Base-by-base conservation (phyloP, 208 protist species). In the Sergeia podlipaevii region DNA sequence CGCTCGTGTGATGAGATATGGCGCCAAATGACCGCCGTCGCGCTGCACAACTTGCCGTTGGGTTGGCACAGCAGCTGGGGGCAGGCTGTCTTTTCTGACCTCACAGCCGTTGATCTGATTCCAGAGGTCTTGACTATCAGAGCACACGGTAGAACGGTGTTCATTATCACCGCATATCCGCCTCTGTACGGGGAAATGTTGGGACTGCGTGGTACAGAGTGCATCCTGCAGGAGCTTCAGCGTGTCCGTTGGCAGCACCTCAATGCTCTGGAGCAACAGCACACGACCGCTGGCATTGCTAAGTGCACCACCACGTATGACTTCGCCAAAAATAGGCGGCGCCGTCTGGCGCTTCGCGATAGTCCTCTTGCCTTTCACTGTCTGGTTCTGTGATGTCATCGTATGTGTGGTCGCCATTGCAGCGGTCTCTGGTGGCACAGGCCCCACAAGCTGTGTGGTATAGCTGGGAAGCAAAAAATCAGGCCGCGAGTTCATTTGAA, bases 21-120 rank as follows among this genome's bases (percentile, higher is more conserved):
- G 50, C 48, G 78, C 67, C 2, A 44, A 5, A 45, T 86, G 74
- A 2, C 79, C 86, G 0, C 86, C 82, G 48, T 85, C 71, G 26
- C 86, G 81, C 33, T 73, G 65, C 13, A 93, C 62, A 13, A 77
- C 53, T 36, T 74, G 60, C 37, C 42, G 42, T 10, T 8, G 42
- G 18, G 42, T 47, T n/a, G 18, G 42, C 42, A 47, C 11, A 47
- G 42, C n/a, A n/a, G n/a, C n/a, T n/a, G n/a, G n/a, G n/a, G n/a
- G n/a, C n/a, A n/a, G n/a, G n/a, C n/a, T n/a, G n/a, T n/a, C n/a
- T n/a, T n/a, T n/a, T n/a, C n/a, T n/a, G n/a, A n/a, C n/a, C n/a
- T n/a, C n/a, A n/a, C n/a, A n/a, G n/a, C n/a, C n/a, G n/a, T n/a
- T n/a, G n/a, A n/a, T n/a, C n/a, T n/a, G n/a, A n/a, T n/a, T n/a